Evolutionary conservation across 805 yeast species (phyloP).

Genomic region (Yamadazyma ubonensis): DNA sequence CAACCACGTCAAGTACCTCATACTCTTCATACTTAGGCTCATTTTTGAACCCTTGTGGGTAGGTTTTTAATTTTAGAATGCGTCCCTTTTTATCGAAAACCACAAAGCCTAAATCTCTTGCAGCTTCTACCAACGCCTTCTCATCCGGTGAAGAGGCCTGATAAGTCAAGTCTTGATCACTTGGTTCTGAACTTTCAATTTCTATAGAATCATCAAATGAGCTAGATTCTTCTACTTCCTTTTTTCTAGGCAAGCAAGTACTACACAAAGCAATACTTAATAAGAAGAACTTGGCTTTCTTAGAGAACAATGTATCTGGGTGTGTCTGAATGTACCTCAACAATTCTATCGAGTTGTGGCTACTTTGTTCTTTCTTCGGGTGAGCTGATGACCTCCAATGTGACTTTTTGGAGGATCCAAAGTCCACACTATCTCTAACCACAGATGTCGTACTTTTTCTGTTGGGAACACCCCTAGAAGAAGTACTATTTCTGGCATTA

Average conservation of each 20-base stretch:
- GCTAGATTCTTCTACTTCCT: constrained; percentile 3
- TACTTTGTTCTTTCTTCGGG: constrained; percentile 40
- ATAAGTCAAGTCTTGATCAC: constrained; percentile 54
- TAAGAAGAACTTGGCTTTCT: constrained; percentile 74
- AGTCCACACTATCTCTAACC: constrained; percentile 35
- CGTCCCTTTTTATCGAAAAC: constrained; percentile 66
- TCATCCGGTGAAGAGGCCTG: constrained; percentile 98
- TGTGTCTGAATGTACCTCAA: constrained; percentile 66
- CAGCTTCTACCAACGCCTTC: constrained; percentile 88
- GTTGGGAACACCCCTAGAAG: background rate
- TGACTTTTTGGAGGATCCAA: constrained; percentile 22
- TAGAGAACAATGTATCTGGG: constrained; percentile 69
- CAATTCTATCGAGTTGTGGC: constrained; percentile 58
- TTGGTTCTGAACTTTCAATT: constrained; percentile 7
- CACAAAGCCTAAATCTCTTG: constrained; percentile 92
- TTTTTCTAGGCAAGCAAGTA: constrained; percentile 75
- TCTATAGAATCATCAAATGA: background rate
- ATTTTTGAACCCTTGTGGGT: constrained; percentile 75
- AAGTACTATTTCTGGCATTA: constrained; percentile 2
- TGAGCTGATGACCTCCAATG: constrained; percentile 52
- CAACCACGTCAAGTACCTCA: constrained; percentile 76
- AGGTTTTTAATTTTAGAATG: constrained; percentile 65
- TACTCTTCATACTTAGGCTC: constrained; percentile 67
- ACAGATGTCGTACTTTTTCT: constrained; percentile 30
- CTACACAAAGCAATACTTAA: constrained; percentile 85